Evolutionary conservation across 2,329 filamentous ascomycete species (phyloP), one percentile per base, ranked within the genome.

Genomic region (Pseudomassariella vexata): DNA sequence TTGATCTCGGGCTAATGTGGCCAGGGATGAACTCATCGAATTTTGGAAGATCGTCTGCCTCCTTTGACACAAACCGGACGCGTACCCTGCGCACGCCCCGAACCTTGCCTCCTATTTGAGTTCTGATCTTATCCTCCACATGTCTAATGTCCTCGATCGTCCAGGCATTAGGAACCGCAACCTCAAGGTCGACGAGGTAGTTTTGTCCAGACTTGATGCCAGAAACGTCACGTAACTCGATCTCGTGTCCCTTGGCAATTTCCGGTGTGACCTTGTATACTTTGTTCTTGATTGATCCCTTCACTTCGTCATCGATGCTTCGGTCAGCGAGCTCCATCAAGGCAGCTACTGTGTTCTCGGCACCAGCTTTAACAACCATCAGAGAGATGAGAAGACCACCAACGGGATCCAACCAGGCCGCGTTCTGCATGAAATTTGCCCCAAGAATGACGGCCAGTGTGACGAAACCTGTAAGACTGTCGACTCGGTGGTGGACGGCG

Each of bases 161-260:
- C 83, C 85, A 94, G 20, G 66, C 64, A 15, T 70, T 73, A 0
- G 90, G 87, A 11, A 94, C 85, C 2, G 77, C 83, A 39, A 96
- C 62, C 56, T 95, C 89, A 6, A 98, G 59, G 47, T 96, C 92
- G 47, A 96, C 80, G 19, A 96, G 69, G 55, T 94, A 95, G 63
- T 95, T 98, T 59, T 95, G 92, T 19, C 92, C 92, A 4, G 87
- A 92, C 63, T 98, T 98, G 60, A 95, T 74, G 34, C 92, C 92
- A 43, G 87, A 84, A 3, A 96, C 74, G 26, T 85, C 82, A 26
- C 82, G 75, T 27, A 95, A 63, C 50, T 85, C 77, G 7, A 88
- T 70, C 34, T 79, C 62, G 28, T 73, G 63, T 29, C 74, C 66
- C 30, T 72, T 63, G 31, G 57, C 56, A 14, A 82, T 50, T 5